Base-by-base conservation (phyloP, 73 alveolate genomes). In the Stentor roeselii region DNA sequence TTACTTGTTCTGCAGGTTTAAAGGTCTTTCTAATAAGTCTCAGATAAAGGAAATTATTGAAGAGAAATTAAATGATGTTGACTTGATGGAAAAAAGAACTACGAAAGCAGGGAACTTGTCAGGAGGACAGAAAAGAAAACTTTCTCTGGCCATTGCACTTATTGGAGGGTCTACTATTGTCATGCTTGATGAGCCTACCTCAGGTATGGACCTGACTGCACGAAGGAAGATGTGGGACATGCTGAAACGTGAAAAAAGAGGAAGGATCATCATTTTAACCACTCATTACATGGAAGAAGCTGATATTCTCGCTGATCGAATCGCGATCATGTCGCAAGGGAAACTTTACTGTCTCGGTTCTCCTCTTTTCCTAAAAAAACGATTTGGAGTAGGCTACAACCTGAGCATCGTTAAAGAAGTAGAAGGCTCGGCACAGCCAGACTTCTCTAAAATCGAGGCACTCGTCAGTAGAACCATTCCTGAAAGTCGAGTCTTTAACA, bases 251-350 rank as follows among this genome's bases (percentile, higher is more conserved):
- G 92, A 91, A 80, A 97, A 95, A 86, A 86, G 96, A 11, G 93
- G 90, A 41, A 96, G 92, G 91, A 96, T 97, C 82, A 95, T 97
- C 6, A 95, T 97, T 32, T 86, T 97, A 61, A 97, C 99, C 39
- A 97, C 99, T 30, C 99, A 97, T 88, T 94, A 93, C 82, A 93
- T 97, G 98, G 99, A 97, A 82, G 99, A 97, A 88, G 99, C 99
- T n/a, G 99, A 97, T 92, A 94, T 94, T 84, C 90, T 97, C 38
- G 99, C 99, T 39, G 99, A 97, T 89, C 94, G 99, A 85, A 96
- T 97, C 60, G 99, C 97, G n/a, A 97, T 97, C 78, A 97, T 97
- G 99, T 93, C 93, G 75, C 90, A 90, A 67, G 99, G 99, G 3
- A 85, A 91, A 83, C 95, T 88, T 77, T 88, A 90, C 58, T 97